Evolutionary conservation across 257 asterid genomes (phyloP).

Genomic region (Marsdenia floribunda): DNA sequence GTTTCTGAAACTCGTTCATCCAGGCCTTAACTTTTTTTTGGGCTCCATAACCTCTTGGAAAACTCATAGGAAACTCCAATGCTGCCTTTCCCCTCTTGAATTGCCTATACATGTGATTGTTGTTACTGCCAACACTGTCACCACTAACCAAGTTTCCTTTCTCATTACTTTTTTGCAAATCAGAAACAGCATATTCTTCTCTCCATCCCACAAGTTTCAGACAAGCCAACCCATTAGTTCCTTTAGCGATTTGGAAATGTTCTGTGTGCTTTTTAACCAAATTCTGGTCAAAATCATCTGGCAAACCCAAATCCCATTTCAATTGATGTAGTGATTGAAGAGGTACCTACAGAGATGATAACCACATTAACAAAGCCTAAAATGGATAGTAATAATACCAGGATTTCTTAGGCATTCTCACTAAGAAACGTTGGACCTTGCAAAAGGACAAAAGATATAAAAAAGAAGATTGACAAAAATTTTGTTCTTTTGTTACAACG

Average conservation of each 20-base stretch:
- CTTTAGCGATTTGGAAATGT: slow-evolving; percentile 60
- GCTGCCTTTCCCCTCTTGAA: slow-evolving; percentile 81
- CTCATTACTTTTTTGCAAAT: slow-evolving; percentile 70
- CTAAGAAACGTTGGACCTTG: no score
- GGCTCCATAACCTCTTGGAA: slow-evolving; percentile 90
- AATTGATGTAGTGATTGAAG: slow-evolving; percentile 58
- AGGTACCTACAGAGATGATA: slow-evolving; percentile 50
- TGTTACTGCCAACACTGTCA: slow-evolving; percentile 10
- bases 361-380: background rate
- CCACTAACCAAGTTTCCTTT: slow-evolving; percentile 24
- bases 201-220: slow-evolving; percentile 66
- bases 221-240: slow-evolving; percentile 50
- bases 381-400: background rate
- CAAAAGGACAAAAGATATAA: background rate
- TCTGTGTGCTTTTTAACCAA: slow-evolving; percentile 52
- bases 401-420: background rate
- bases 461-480: background rate
- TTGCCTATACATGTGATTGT: slow-evolving; percentile 37
- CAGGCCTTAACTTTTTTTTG: slow-evolving; percentile 89
- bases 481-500: background rate
- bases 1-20: slow-evolving; percentile 95
- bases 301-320: slow-evolving; percentile 94
- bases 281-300: slow-evolving; percentile 66
- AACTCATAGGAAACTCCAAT: slow-evolving; percentile 81
- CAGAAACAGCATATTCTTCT: slow-evolving; percentile 65